Evolutionary conservation across 2,329 filamentous ascomycete genomes (phyloP), one percentile per base, ranked within the genome.

Genomic region (Sphaerulina musiva): DNA sequence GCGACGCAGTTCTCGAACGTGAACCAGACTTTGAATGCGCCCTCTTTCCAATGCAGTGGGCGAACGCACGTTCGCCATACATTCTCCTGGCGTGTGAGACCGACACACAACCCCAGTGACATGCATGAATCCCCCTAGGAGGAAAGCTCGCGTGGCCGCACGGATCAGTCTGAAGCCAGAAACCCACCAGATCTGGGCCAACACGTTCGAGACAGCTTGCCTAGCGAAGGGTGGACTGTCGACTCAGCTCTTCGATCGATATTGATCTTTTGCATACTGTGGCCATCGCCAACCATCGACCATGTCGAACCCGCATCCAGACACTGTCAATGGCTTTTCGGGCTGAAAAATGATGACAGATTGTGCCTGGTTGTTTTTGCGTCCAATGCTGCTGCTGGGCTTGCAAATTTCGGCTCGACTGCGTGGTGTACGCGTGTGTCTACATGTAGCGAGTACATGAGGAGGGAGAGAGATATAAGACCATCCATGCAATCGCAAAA

Each of bases 71-170:
- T 10, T n/a, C 34, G 2, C 5, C 12, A 36, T 36, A 4, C 34
- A 2, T 34, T 34, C 32, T 17, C 14, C 14, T 17, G 14, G 14
- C 14, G 14, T 17, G 14, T 17, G 14, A 17, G 14, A 1, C 26
- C 26, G 26, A 26, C 4, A 1, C 26, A 26, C 26, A 17, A 17
- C 26, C 26, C 26, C 4, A 20, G 41, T 44, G 23, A 17, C 41
- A 23, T 44, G 34, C 40, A 31, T 32, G 29, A 45, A 14, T 45
- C 14, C 6, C 14, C 20, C 17, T 39, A 43, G 17, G 29, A 40
- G 9, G 41, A 17, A 14, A 41, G 31, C 47, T 54, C 47, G 46
- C 52, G 47, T 50, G 52, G 47, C 47, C 42, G 52, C 47, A 50
- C 47, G 32, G 52, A 46, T 42, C 46, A 54, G 40, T 34, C 26